phyloP scores from a whole-genome alignment of 179 eudicot species.

The Spinacia oleracea region DNA sequence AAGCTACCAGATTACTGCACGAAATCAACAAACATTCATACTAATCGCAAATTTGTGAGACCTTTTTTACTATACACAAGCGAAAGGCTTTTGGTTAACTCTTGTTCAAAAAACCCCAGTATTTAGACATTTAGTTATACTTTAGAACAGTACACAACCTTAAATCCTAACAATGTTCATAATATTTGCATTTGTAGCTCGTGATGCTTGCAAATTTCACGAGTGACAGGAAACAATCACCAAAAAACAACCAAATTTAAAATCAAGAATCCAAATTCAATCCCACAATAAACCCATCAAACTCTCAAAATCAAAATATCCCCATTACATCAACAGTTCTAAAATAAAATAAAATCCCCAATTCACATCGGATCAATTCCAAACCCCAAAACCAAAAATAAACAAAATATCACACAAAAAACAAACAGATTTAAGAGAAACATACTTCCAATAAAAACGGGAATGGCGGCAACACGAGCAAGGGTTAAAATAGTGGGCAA shows the following conservation, averaged over 20 bases:
- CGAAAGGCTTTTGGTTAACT: not conserved
- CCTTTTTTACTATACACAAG: not conserved
- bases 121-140: slow-evolving; percentile 7
- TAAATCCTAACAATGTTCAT: not conserved
- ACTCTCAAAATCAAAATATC: not conserved
- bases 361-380: slow-evolving; percentile 6
- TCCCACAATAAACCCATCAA: not conserved
- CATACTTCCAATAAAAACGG: slow-evolving; percentile 75
- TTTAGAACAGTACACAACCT: not conserved
- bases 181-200: not conserved
- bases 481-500: slow-evolving; percentile 89
- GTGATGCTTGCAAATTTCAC: not conserved
- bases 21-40: not conserved
- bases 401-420: not conserved
- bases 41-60: not conserved
- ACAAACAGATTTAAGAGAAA: slow-evolving; percentile 9
- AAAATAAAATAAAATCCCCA: not conserved
- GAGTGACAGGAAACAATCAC: not conserved
- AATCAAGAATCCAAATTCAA: not conserved
- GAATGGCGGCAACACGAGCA: slow-evolving; percentile 85
- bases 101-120: not conserved
- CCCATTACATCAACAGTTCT: not conserved
- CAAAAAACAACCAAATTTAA: not conserved
- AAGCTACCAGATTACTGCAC: not conserved
- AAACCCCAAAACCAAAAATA: not conserved